A percentile compares a stretch with the other conserved stretches of the same genome.
phyloP scores from a whole-genome alignment of 2,329 filamentous ascomycete genomes.

The Pseudocercospora crystallina region DNA sequence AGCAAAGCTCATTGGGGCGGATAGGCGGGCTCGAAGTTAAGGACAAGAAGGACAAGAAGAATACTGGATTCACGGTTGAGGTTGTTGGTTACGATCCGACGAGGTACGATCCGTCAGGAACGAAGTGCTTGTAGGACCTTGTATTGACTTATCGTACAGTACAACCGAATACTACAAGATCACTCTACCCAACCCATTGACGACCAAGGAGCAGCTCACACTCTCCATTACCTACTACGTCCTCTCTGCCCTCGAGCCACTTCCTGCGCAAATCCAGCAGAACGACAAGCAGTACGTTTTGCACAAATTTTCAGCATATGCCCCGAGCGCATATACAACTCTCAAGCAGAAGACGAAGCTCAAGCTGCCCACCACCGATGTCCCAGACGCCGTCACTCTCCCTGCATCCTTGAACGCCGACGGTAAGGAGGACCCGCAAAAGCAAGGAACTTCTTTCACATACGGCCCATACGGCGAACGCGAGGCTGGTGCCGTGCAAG shows the following conservation, averaged over 20 bases:
- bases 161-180: constrained; percentile 75
- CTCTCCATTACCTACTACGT: constrained; percentile 83
- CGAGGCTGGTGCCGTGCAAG: constrained; percentile 71
- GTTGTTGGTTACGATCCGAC: constrained; percentile 59
- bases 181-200: constrained; percentile 72
- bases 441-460: constrained; percentile 79
- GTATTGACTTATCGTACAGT: constrained; percentile 27
- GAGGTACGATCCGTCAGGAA: constrained; percentile 44
- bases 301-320: constrained; percentile 83
- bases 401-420: constrained; percentile 57
- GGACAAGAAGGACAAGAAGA: constrained; percentile 78
- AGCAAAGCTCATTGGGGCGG: constrained; percentile 69
- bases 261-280: constrained; percentile 81
- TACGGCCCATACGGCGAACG: constrained; percentile 88
- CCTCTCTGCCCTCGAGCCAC: constrained; percentile 74
- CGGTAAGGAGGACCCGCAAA: constrained; percentile 68
- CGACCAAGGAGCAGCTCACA: constrained; percentile 75
- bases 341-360: constrained; percentile 96
- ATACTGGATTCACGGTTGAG: constrained; percentile 66
- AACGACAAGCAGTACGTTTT: constrained; percentile 81
- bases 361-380: constrained; percentile 75
- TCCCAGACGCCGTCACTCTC: constrained; percentile 75
- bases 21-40: constrained; percentile 87
- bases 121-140: not conserved
- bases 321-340: constrained; percentile 78